These are phyloP conservation scores for Globisporangium alternatum DNA, from an alignment of 352 stramenopile species.

Conservation along the genomic window DNA sequence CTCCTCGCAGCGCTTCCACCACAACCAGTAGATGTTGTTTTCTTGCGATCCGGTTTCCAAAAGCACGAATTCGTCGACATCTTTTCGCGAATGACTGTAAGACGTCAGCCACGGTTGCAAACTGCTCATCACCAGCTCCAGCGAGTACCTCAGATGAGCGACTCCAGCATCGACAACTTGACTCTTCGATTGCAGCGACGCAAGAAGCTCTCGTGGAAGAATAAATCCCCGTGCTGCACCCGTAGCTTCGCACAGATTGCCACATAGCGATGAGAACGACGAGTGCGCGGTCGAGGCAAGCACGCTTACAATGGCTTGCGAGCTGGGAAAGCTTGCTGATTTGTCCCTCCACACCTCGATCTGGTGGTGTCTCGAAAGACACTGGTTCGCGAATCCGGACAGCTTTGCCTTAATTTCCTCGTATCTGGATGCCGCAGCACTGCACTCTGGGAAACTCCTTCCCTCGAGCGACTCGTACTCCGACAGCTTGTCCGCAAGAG, in stretches of 20 bases:
- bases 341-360: slow-evolving; percentile 39
- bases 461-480: slow-evolving; percentile 3
- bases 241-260: slow-evolving; percentile 14
- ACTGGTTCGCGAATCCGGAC: slow-evolving; percentile 40
- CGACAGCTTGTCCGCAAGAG: slow-evolving; percentile 10
- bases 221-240: slow-evolving; percentile 7
- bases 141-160: slow-evolving; percentile 19
- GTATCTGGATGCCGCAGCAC: not conserved
- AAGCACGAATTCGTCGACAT: slow-evolving; percentile 37
- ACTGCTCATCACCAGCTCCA: slow-evolving; percentile 25
- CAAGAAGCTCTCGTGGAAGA: slow-evolving; percentile 22
- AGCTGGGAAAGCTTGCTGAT: slow-evolving; percentile 22
- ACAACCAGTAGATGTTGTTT: slow-evolving; percentile 49
- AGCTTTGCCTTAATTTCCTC: slow-evolving; percentile 23
- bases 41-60: slow-evolving; percentile 16
- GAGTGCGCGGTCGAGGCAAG: slow-evolving; percentile 3
- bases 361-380: slow-evolving; percentile 44
- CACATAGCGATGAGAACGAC: slow-evolving; percentile 27
- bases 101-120: slow-evolving; percentile 38
- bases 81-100: slow-evolving; percentile 34
- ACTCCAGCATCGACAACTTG: slow-evolving; percentile 33
- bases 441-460: not conserved
- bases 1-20: slow-evolving; percentile 32
- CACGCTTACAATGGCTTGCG: slow-evolving; percentile 2
- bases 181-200: slow-evolving; percentile 28